Percentiles rank a stretch among this genome's conserved stretches.
Conservation (phyloP, 371 early-diverging fungal species). For the Rhizopus delemar region DNA sequence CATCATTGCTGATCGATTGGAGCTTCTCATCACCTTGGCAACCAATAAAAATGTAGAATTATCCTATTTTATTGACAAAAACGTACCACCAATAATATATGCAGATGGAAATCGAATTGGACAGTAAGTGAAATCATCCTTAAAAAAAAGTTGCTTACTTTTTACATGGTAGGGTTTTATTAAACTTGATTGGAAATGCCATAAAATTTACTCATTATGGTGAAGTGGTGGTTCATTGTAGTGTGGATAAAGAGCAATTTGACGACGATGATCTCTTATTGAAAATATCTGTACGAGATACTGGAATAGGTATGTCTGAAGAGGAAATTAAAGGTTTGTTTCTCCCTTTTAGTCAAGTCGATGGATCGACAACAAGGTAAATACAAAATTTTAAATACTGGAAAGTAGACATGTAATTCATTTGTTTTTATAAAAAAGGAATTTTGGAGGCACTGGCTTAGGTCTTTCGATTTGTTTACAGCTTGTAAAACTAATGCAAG, state of each 20-base stretch:
- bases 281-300: conserved; percentile 46
- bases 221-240: conserved; percentile 48
- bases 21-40: conserved; percentile 54
- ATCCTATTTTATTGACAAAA: conserved; percentile 47
- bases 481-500: conserved; percentile 58
- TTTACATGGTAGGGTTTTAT: conserved; percentile 28
- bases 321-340: conserved; percentile 57
- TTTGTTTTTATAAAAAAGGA: conserved; percentile 11
- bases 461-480: conserved; percentile 64
- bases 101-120: conserved; percentile 56
- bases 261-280: conserved; percentile 30
- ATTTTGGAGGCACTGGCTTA: conserved; percentile 66
- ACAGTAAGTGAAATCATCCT: conserved; percentile 26
- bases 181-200: conserved; percentile 50
- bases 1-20: conserved; percentile 57
- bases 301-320: conserved; percentile 53
- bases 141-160: background rate
- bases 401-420: too few species aligned
- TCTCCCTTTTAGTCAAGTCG: conserved; percentile 61
- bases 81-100: conserved; percentile 39
- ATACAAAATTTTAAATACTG: too few species aligned
- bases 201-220: conserved; percentile 62
- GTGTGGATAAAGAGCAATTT: conserved; percentile 13
- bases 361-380: conserved; percentile 57
- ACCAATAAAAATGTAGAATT: conserved; percentile 55